Percentiles rank a stretch among this genome's conserved stretches.
Evolutionary conservation across 1,284 basidiomycete genomes (phyloP).

Genomic region (Grifola frondosa): DNA sequence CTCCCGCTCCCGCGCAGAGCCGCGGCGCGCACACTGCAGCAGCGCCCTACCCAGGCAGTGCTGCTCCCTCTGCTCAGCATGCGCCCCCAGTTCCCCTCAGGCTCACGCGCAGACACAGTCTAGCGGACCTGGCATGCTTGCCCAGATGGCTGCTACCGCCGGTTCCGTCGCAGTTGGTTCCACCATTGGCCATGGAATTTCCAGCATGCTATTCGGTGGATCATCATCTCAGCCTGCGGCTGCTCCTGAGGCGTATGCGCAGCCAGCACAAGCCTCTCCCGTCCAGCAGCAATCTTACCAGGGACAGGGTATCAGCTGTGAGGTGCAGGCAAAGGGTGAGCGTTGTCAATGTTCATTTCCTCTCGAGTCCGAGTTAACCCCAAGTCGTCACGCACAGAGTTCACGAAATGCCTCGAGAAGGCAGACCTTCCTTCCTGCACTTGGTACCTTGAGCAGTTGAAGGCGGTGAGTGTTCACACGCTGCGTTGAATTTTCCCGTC

Average conservation of each 20-base stretch:
- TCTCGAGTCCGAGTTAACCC: too few relatives aligned
- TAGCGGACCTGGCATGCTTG: conserved; percentile 62
- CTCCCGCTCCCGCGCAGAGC: conserved; percentile 43
- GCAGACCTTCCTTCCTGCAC: conserved; percentile 73
- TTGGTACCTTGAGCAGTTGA: conserved; percentile 83
- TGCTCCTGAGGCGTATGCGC: conserved; percentile 40
- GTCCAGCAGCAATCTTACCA: conserved; percentile 44
- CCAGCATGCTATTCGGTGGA: conserved; percentile 82
- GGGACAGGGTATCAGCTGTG: conserved; percentile 50
- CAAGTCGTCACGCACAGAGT: too few relatives aligned
- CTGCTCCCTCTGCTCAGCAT: conserved; percentile 41
- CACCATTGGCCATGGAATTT: conserved; percentile 81
- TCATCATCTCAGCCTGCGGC: conserved; percentile 40
- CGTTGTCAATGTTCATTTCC: conserved; percentile 4
- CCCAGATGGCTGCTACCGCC: conserved; percentile 87
- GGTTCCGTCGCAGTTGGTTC: conserved; percentile 86
- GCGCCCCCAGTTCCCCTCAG: conserved; percentile 31
- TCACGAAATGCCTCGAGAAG: conserved; percentile 76
- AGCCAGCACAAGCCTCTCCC: conserved; percentile 43
- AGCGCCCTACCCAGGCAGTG: conserved; percentile 44
- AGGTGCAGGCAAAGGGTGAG: conserved; percentile 72
- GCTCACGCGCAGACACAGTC: conserved; percentile 25
- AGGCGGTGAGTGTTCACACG: conserved; percentile 57
- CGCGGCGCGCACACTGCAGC: conserved; percentile 41
- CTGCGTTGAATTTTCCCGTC: conserved; percentile 6